Evolutionary conservation across 2,329 filamentous ascomycete species (phyloP), one percentile per base, ranked within the genome.

Genomic region (Scedosporium boydii): DNA sequence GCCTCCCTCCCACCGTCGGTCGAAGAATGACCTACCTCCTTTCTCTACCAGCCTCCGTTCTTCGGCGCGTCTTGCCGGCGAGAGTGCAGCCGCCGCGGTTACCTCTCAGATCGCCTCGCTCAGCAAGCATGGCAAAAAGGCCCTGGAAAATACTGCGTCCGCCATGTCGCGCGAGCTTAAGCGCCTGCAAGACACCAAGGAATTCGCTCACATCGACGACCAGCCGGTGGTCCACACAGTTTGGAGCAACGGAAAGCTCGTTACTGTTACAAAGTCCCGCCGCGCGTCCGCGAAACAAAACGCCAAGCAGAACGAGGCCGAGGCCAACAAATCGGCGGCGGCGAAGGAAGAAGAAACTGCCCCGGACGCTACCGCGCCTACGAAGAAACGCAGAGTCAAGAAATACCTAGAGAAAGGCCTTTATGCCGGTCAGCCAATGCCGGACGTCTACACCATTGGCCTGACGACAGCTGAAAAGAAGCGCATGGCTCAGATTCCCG

Each of bases 361-460:
- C 4, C 27, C 44, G 6, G 72, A 77, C 58, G 66, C 71, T 59
- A 68, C 72, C 6, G 70, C 73, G 10, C 69, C 73, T 27, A 66
- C 66, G 9, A 77, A 74, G 65, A 74, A 77, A 66, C 77, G 81
- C 62, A 80, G 78, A 44, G 75, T 79, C 60, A 96, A 96, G 78
- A 87, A 86, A 67, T 98, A 90, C 83, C 79, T 96, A 61, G 80
- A 82, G 60, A 90, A 92, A 72, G 95, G 93, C 9, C 80, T 98
- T 14, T 98, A 96, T 70, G 87, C 91, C 0, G 95, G 95, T 29
- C 93, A 97, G 72, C 80, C 87, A 34, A 75, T 75, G 6, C 81
- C 82, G 0, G 66, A 70, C 6, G 80, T 84, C 63, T 70, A 77
- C 6, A 71, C 71, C 56, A 76, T 79, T 67, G 79, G 81, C 4